Percentiles rank a stretch among this genome's conserved stretches.
phyloP scores from a whole-genome alignment of 2,329 filamentous ascomycete species.

The Cadophora luteo-olivacea region DNA sequence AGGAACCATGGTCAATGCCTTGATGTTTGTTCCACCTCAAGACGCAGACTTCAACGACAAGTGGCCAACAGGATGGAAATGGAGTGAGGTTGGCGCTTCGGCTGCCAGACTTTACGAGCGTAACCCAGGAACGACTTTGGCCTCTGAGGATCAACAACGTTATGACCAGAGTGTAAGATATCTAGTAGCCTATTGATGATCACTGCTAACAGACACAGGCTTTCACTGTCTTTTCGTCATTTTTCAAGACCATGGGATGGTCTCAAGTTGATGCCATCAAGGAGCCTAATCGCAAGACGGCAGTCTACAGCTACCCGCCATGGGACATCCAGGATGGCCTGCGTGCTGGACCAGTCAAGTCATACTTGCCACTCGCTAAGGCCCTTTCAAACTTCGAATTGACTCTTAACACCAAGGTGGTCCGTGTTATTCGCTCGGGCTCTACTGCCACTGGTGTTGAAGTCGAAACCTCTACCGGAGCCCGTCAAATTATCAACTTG shows the following conservation, averaged over 20 bases:
- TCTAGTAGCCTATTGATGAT: not conserved
- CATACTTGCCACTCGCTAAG: slow-evolving; percentile 69
- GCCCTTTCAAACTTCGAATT: slow-evolving; percentile 68
- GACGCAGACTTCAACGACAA: slow-evolving; percentile 72
- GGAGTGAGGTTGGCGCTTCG: slow-evolving; percentile 63
- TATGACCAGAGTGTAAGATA: slow-evolving; percentile 61
- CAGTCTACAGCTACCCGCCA: slow-evolving; percentile 65
- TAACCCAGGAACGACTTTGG: slow-evolving; percentile 70
- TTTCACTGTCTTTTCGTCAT: slow-evolving; percentile 63
- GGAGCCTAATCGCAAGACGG: slow-evolving; percentile 67
- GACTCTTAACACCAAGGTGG: slow-evolving; percentile 68
- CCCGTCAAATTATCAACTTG: slow-evolving; percentile 43
- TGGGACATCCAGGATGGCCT: slow-evolving; percentile 71
- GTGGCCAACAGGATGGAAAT: slow-evolving; percentile 71
- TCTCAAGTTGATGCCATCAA: slow-evolving; percentile 51
- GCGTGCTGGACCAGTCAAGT: slow-evolving; percentile 71
- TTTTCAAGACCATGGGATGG: slow-evolving; percentile 56
- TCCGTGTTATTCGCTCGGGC: slow-evolving; percentile 67
- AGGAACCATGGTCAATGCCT: slow-evolving; percentile 60
- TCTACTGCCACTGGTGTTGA: slow-evolving; percentile 70
- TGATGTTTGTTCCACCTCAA: slow-evolving; percentile 70
- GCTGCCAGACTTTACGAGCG: slow-evolving; percentile 68
- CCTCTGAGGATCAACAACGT: slow-evolving; percentile 68
- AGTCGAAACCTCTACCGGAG: slow-evolving; percentile 47
- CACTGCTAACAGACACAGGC: slow-evolving; percentile 45